Percentiles rank a stretch among this genome's conserved stretches.
Evolutionary conservation across 2,329 filamentous ascomycete species (phyloP).

Genomic region (Microcera coccophila): DNA sequence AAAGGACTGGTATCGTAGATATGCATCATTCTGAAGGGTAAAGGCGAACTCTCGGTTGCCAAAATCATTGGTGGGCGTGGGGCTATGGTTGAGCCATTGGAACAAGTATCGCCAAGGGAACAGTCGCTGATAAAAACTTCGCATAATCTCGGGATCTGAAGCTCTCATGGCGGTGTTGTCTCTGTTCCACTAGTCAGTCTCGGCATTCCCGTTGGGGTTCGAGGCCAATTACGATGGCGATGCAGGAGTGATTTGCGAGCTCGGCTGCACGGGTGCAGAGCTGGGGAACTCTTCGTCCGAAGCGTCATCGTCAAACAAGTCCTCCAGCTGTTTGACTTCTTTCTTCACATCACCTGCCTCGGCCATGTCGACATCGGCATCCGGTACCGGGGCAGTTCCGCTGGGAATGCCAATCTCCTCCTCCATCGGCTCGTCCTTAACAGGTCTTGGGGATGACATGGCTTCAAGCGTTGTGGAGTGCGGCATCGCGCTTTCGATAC

Average conservation of each 20-base stretch:
- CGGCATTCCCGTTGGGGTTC: not conserved
- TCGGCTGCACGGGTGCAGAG: constrained; percentile 39
- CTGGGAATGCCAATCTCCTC: constrained; percentile 20
- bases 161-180: constrained; percentile 40
- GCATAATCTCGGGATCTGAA: constrained; percentile 80
- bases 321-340: constrained; percentile 51
- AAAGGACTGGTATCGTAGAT: constrained; percentile 82
- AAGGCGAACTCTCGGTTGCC: constrained; percentile 93
- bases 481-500: constrained; percentile 13
- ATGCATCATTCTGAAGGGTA: constrained; percentile 86
- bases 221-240: constrained; percentile 39
- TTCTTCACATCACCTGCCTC: constrained; percentile 33
- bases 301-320: constrained; percentile 56
- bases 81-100: constrained; percentile 95
- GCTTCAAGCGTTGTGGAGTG: constrained; percentile 19
- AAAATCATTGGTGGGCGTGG: constrained; percentile 82
- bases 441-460: constrained; percentile 24
- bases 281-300: constrained; percentile 60
- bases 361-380: constrained; percentile 23
- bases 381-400: constrained; percentile 11
- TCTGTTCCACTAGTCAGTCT: constrained; percentile 21
- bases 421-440: constrained; percentile 28
- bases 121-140: constrained; percentile 89
- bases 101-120: constrained; percentile 95
- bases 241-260: constrained; percentile 40